A percentile compares a stretch with the other conserved stretches of the same genome.
These are phyloP conservation scores for Craspedostauros australis DNA, from an alignment of 108 stramenopile genomes.

Conservation along the genomic window DNA sequence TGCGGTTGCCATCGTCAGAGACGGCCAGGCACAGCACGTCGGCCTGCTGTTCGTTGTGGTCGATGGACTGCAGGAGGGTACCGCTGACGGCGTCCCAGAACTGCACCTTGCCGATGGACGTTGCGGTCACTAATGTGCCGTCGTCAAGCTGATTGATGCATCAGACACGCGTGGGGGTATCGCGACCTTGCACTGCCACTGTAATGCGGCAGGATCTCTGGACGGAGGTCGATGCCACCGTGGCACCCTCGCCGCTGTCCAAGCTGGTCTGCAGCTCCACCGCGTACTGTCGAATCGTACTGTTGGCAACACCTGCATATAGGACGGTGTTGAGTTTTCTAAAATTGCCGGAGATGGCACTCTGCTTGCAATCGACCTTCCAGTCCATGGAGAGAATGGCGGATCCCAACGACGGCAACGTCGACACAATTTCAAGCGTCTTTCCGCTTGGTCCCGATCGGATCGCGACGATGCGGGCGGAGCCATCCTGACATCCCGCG, in stretches of 20 bases:
- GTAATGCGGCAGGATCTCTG: constrained; percentile 77
- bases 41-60: constrained; percentile 69
- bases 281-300: constrained; percentile 78
- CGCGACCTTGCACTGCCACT: constrained; percentile 65
- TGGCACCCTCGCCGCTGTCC: no score
- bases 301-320: constrained; percentile 90
- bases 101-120: constrained; percentile 86
- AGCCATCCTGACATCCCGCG: constrained; percentile 61
- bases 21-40: constrained; percentile 85
- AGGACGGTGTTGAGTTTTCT: constrained; percentile 45
- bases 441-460: constrained; percentile 3
- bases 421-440: constrained; percentile 46
- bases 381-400: constrained; percentile 84
- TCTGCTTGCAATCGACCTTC: constrained; percentile 11
- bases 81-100: constrained; percentile 87
- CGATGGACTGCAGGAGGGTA: constrained; percentile 72
- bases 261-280: background rate
- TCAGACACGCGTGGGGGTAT: constrained; percentile 81
- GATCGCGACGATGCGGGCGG: constrained; percentile 48
- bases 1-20: constrained; percentile 56
- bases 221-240: no score
- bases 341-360: constrained; percentile 8
- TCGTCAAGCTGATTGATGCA: constrained; percentile 69
- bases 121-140: constrained; percentile 84
- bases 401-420: constrained; percentile 69